Evolutionary conservation across 495 filamentous ascomycete genomes (phyloP).

Genomic region (Lasiosphaeriaceae sp.): DNA sequence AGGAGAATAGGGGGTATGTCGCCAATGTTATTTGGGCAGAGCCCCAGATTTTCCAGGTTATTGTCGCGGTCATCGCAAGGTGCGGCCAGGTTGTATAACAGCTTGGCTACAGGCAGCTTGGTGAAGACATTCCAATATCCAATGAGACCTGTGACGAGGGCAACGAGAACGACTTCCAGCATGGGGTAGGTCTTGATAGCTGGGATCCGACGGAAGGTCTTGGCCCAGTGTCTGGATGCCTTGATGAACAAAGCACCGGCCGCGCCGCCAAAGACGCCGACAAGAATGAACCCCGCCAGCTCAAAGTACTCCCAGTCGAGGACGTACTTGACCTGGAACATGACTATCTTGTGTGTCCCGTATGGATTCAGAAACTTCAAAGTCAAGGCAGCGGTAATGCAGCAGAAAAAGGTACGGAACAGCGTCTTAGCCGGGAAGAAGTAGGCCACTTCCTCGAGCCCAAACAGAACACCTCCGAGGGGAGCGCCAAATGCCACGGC

Average conservation of each 20-base stretch:
- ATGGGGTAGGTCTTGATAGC: conserved; percentile 79
- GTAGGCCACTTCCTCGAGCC: conserved; percentile 91
- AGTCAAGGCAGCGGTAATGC: conserved; percentile 84
- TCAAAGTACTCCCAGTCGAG: conserved; percentile 95
- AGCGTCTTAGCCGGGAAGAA: conserved; percentile 99
- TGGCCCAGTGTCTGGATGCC: conserved; percentile 83
- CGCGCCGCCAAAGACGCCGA: conserved; percentile 81
- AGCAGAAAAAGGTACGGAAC: conserved; percentile 97
- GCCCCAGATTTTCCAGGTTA: conserved; percentile 58
- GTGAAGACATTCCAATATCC: conserved; percentile 95
- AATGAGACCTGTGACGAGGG: conserved; percentile 73
- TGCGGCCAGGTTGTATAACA: conserved; percentile 84
- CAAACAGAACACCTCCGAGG: conserved; percentile 89
- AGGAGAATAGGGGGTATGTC: conserved; percentile 69
- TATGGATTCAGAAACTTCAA: conserved; percentile 95
- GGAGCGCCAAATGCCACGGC: conserved; percentile 94
- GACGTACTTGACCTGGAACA: conserved; percentile 91
- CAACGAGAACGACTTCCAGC: conserved; percentile 84
- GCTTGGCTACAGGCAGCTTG: conserved; percentile 81
- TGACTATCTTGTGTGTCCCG: conserved; percentile 90
- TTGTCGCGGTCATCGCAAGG: conserved; percentile 63
- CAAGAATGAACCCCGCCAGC: conserved; percentile 74
- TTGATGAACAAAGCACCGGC: conserved; percentile 94
- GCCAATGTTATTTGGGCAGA: conserved; percentile 70
- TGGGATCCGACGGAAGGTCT: conserved; percentile 76